phyloP scores from a whole-genome alignment of 306 rosid genomes.

The Elaeagnus macrophylla region DNA sequence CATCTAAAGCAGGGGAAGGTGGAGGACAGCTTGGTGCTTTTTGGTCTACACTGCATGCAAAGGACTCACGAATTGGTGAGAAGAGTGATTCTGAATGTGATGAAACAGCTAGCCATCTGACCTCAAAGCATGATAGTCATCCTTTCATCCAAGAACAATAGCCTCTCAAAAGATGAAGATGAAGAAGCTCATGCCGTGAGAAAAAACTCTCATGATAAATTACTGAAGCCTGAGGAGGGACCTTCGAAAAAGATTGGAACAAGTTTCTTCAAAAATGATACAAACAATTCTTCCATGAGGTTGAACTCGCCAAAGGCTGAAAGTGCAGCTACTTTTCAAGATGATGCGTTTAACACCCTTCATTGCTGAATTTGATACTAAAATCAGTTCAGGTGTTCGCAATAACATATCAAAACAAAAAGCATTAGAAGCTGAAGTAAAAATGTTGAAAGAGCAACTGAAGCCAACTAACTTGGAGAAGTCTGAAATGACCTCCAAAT shows the following conservation, averaged over 20 bases:
- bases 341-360: too few species aligned
- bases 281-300: constrained; percentile 23
- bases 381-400: too few species aligned
- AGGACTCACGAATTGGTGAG: constrained; percentile 32
- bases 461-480: constrained; percentile 59
- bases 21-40: constrained; percentile 76
- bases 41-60: constrained; percentile 85
- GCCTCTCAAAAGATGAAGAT: constrained; percentile 36
- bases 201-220: constrained; percentile 40
- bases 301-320: constrained; percentile 34
- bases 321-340: constrained; percentile 17
- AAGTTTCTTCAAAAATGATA: constrained; percentile 42
- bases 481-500: constrained; percentile 81
- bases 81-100: constrained; percentile 50
- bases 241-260: constrained; percentile 57
- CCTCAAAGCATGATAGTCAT: constrained; percentile 42
- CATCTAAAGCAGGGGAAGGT: constrained; percentile 46
- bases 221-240: constrained; percentile 32
- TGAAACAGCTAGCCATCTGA: constrained; percentile 41
- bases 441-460: constrained; percentile 68
- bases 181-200: constrained; percentile 29
- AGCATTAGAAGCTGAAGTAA: constrained; percentile 69
- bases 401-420: constrained; percentile 47
- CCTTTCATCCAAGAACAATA: constrained; percentile 36
- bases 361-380: too few species aligned